These are phyloP conservation scores for Zalerion maritima DNA, from an alignment of 495 filamentous ascomycete species.

Conservation along the genomic window DNA sequence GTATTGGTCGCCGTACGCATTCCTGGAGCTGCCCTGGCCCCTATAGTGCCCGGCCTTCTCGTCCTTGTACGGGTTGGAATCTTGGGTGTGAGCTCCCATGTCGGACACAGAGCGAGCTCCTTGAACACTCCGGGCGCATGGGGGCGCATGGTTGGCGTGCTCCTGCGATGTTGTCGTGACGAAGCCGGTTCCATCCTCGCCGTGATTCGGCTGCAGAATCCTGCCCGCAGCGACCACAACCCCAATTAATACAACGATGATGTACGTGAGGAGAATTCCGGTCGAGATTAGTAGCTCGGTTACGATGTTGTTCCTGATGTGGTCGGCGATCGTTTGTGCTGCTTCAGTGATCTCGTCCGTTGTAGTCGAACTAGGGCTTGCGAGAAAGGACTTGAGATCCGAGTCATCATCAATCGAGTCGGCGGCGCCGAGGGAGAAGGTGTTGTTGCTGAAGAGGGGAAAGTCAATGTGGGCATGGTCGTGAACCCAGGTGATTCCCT, in stretches of 20 bases:
- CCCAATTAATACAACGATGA: slow-evolving; percentile 62
- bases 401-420: slow-evolving; percentile 42
- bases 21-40: too few relatives aligned
- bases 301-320: slow-evolving; percentile 47
- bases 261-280: slow-evolving; percentile 54
- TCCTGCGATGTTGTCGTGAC: too few relatives aligned
- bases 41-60: too few relatives aligned
- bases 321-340: slow-evolving; percentile 46
- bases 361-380: slow-evolving; percentile 49
- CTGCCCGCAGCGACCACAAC: too few relatives aligned
- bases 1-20: too few relatives aligned
- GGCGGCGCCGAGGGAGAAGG: slow-evolving; percentile 68
- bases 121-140: too few relatives aligned
- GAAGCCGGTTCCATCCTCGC: too few relatives aligned
- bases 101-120: too few relatives aligned
- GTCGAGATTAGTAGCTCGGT: slow-evolving; percentile 66
- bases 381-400: slow-evolving; percentile 55
- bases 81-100: too few relatives aligned
- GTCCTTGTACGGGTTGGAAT: too few relatives aligned
- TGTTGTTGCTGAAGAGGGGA: slow-evolving; percentile 61
- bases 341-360: slow-evolving; percentile 70
- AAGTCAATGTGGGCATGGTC: slow-evolving; percentile 75
- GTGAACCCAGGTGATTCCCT: slow-evolving; percentile 76
- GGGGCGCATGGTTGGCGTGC: too few relatives aligned
- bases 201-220: too few relatives aligned